Conservation (phyloP, 805 yeast species). For the Candida nemodendra region DNA sequence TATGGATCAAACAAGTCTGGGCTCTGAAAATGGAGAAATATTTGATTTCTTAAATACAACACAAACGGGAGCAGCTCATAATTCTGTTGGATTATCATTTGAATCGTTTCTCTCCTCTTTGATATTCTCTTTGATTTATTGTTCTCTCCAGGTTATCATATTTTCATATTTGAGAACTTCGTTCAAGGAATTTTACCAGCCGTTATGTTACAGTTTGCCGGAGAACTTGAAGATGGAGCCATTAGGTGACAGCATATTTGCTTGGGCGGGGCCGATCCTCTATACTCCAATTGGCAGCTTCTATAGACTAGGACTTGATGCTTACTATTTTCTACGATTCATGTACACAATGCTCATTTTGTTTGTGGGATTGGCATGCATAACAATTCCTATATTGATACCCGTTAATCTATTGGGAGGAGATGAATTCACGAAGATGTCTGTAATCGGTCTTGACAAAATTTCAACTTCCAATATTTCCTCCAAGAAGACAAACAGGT, state of each 20-base stretch:
- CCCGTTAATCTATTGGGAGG: constrained; percentile 59
- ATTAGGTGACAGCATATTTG: constrained; percentile 43
- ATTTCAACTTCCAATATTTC: constrained; percentile 73
- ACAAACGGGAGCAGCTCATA: constrained; percentile 21
- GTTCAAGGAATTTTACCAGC: constrained; percentile 51
- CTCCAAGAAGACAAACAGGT: constrained; percentile 43
- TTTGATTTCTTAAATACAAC: constrained; percentile 24
- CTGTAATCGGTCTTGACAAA: constrained; percentile 54
- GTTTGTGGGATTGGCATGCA: constrained; percentile 49
- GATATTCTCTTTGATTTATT: constrained; percentile 50
- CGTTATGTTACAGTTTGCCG: constrained; percentile 47
- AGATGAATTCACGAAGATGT: constrained; percentile 10
- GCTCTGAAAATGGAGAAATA: constrained; percentile 13
- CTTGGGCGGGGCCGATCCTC: constrained; percentile 52
- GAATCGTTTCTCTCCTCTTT: constrained; percentile 56
- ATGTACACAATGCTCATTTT: constrained; percentile 49
- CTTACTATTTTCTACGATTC: constrained; percentile 69
- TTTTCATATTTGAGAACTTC: constrained; percentile 39
- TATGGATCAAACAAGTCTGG: constrained; percentile 3
- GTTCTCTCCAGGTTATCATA: constrained; percentile 48
- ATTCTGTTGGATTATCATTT: constrained; percentile 52
- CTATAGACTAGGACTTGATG: constrained; percentile 62
- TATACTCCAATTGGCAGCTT: constrained; percentile 41
- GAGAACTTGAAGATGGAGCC: constrained; percentile 37
- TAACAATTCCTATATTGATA: constrained; percentile 57